Percentiles rank a stretch among this genome's conserved stretches.
Evolutionary conservation across 2,329 filamentous ascomycete species (phyloP).

Genomic region (Pezicula carpinea): DNA sequence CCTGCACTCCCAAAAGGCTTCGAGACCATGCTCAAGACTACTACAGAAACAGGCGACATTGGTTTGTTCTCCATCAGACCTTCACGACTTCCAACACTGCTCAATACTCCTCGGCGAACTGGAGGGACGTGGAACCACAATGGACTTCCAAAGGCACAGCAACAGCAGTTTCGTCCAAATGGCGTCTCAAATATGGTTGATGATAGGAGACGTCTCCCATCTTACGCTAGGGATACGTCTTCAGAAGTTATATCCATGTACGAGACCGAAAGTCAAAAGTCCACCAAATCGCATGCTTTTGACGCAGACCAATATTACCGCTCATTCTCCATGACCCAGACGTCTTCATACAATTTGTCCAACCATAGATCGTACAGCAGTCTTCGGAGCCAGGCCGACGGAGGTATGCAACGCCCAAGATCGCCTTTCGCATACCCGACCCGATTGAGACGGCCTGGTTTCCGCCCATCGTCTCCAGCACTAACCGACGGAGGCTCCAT

Average conservation of each 20-base stretch:
- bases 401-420: slow-evolving; percentile 44
- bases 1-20: slow-evolving; percentile 46
- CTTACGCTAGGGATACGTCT: slow-evolving; percentile 40
- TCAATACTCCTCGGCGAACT: slow-evolving; percentile 18
- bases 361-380: slow-evolving; percentile 44
- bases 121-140: slow-evolving; percentile 12
- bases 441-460: slow-evolving; percentile 49
- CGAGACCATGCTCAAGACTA: slow-evolving; percentile 62
- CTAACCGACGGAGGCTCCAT: slow-evolving; percentile 27
- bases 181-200: slow-evolving; percentile 29
- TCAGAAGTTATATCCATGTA: slow-evolving; percentile 55
- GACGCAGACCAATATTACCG: slow-evolving; percentile 39
- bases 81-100: slow-evolving; percentile 23
- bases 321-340: slow-evolving; percentile 50
- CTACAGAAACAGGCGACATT: slow-evolving; percentile 62
- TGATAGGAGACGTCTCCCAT: slow-evolving; percentile 41
- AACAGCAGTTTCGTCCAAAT: slow-evolving; percentile 17
- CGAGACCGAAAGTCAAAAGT: slow-evolving; percentile 44
- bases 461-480: slow-evolving; percentile 28
- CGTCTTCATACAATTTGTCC: slow-evolving; percentile 38
- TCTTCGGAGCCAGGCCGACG: slow-evolving; percentile 42
- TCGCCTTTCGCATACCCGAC: slow-evolving; percentile 57
- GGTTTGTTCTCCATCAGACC: slow-evolving; percentile 53
- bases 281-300: slow-evolving; percentile 36
- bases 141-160: slow-evolving; percentile 13